Evolutionary conservation across 2,329 filamentous ascomycete genomes (phyloP).

Genomic region (Microsporum canis): DNA sequence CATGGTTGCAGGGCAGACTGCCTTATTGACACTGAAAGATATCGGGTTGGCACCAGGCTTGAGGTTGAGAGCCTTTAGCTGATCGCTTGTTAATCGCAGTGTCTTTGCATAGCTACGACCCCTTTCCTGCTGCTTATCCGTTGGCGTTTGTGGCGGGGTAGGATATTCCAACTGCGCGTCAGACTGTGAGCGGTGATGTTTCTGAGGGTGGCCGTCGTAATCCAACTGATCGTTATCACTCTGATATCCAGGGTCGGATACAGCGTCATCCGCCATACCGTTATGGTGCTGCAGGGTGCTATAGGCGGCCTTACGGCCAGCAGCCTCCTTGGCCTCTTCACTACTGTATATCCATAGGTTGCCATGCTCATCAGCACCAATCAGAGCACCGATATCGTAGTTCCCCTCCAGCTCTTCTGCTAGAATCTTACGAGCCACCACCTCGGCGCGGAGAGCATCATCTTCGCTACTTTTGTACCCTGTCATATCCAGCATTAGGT

Average conservation of each 20-base stretch:
- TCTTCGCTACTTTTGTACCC: conserved; percentile 92
- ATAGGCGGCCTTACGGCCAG: conserved; percentile 52
- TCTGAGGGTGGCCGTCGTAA: conserved; percentile 49
- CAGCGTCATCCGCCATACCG: conserved; percentile 59
- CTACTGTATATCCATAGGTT: conserved; percentile 99
- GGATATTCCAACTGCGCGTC: conserved; percentile 57
- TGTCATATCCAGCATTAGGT: conserved; percentile 97
- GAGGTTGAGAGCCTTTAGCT: conserved; percentile 74
- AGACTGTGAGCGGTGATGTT: conserved; percentile 50
- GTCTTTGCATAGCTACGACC: conserved; percentile 94
- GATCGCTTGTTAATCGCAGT: conserved; percentile 83
- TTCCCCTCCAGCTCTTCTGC: conserved; percentile 87
- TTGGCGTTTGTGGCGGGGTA: conserved; percentile 45
- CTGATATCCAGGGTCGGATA: conserved; percentile 89
- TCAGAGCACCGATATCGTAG: conserved; percentile 90
- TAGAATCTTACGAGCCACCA: conserved; percentile 84
- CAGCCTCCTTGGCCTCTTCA: conserved; percentile 86
- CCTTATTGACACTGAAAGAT: conserved; percentile 92
- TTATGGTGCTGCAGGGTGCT: conserved; percentile 41
- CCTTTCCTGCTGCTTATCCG: conserved; percentile 39
- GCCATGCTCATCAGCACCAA: conserved; percentile 87
- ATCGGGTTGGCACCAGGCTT: conserved; percentile 82
- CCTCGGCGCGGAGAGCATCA: conserved; percentile 79
- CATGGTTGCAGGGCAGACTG: conserved; percentile 84
- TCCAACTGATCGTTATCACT: conserved; percentile 64